These are phyloP conservation scores for Pulveroboletus sp. DNA, from an alignment of 768 basidiomycete genomes.

Conservation along the genomic window DNA sequence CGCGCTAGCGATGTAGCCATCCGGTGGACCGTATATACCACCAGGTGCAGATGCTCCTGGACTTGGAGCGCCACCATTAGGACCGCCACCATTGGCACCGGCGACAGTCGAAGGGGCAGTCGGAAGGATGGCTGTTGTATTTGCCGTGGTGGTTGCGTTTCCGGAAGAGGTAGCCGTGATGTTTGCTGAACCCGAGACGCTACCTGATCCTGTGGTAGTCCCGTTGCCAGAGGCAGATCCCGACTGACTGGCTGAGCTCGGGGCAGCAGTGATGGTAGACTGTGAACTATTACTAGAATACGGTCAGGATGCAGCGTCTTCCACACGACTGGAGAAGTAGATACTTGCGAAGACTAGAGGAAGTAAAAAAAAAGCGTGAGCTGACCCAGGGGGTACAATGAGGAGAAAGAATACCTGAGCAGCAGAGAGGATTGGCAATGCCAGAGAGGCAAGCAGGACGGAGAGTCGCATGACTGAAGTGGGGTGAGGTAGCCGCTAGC, in stretches of 20 bases:
- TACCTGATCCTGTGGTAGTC: constrained; percentile 22
- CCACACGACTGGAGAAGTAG: constrained; percentile 5
- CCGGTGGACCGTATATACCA: constrained; percentile 62
- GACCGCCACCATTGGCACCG: constrained; percentile 45
- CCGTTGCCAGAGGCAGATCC: constrained; percentile 17
- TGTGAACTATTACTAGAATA: constrained; percentile 36
- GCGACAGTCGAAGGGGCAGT: constrained; percentile 54
- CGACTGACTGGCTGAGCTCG: constrained; percentile 27
- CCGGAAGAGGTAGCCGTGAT: constrained; percentile 16
- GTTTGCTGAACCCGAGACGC: constrained; percentile 18
- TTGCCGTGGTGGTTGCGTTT: constrained; percentile 31
- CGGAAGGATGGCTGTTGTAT: constrained; percentile 27
- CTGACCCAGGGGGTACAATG: no score
- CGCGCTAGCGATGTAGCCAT: constrained; percentile 60
- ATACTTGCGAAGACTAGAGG: constrained; percentile 38
- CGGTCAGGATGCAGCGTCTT: constrained; percentile 38
- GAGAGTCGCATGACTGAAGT: constrained; percentile 25
- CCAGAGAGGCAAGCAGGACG: constrained; percentile 31
- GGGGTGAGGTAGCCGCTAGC: background rate
- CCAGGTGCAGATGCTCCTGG: constrained; percentile 46
- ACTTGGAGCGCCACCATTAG: constrained; percentile 44
- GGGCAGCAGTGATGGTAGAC: constrained; percentile 45
- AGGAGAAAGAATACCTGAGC: constrained; percentile 29
- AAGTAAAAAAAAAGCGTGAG: constrained; percentile 5
- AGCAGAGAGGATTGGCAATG: constrained; percentile 20